These are phyloP conservation scores for Boletus patriciae DNA, from an alignment of 768 basidiomycete genomes.

Conservation along the genomic window DNA sequence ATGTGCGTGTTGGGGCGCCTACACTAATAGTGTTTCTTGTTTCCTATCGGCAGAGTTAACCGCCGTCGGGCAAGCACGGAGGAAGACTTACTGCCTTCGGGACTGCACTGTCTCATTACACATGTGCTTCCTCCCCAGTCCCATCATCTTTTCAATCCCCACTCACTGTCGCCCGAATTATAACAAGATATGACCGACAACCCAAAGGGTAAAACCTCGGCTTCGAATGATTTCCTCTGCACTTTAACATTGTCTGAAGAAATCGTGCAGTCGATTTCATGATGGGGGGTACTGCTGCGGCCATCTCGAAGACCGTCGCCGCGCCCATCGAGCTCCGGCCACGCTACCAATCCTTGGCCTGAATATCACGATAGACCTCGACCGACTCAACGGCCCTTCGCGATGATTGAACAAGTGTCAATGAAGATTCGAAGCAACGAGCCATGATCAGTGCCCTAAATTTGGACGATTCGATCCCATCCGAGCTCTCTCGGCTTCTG, in stretches of 20 bases:
- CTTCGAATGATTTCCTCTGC: slow-evolving; percentile 14
- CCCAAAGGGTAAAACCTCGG: neutral
- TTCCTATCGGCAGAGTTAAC: too few species aligned
- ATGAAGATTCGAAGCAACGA: too few species aligned
- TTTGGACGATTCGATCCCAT: too few species aligned
- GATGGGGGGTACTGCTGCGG: slow-evolving; percentile 37
- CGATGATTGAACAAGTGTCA: too few species aligned
- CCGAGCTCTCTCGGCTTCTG: too few species aligned
- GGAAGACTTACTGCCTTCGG: neutral
- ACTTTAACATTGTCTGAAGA: slow-evolving; percentile 2
- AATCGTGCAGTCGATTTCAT: slow-evolving; percentile 34
- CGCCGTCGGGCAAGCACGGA: slow-evolving; percentile 10
- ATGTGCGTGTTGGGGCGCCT: neutral
- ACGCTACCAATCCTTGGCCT: too few species aligned
- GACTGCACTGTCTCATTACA: neutral
- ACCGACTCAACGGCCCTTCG: too few species aligned
- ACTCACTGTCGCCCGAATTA: slow-evolving; percentile 11
- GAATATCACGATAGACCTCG: too few species aligned
- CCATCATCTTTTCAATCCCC: slow-evolving; percentile 13
- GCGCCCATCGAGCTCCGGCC: slow-evolving; percentile 45
- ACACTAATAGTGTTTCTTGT: neutral
- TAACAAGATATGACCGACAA: slow-evolving; percentile 7
- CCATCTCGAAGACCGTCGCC: slow-evolving; percentile 41
- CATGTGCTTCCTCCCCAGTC: neutral
- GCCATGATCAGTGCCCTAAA: too few species aligned